Evolutionary conservation across 202 grass and related monocot species (phyloP).

Genomic region (Setaria viridis): DNA sequence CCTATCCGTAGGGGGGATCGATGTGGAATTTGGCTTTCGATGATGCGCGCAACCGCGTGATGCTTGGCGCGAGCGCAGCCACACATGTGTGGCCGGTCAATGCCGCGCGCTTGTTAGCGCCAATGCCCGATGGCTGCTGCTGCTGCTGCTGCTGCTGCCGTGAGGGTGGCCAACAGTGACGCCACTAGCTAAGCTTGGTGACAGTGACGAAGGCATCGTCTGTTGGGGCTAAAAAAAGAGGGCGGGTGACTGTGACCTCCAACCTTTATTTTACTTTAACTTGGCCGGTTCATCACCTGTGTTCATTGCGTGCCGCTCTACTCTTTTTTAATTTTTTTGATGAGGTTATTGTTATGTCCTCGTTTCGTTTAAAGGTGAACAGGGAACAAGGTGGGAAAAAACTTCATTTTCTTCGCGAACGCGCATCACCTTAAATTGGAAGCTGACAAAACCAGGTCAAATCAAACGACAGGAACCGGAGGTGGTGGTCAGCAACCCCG

Average conservation of each 20-base stretch:
- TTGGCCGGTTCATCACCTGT: neutral
- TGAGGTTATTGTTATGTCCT: too few species aligned
- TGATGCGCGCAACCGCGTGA: neutral
- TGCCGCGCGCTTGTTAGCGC: too few species aligned
- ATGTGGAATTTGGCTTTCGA: constrained; percentile 5
- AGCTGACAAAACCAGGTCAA: constrained; percentile 16
- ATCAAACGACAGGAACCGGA: neutral
- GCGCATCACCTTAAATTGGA: neutral
- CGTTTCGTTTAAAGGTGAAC: neutral
- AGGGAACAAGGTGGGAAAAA: neutral
- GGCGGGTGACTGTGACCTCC: neutral
- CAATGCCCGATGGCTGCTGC: neutral
- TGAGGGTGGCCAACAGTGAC: constrained; percentile 49
- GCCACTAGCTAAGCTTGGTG: constrained; percentile 26
- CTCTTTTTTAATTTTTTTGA: too few species aligned
- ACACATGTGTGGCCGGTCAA: constrained; percentile 24
- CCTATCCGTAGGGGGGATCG: neutral
- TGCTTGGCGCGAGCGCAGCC: constrained; percentile 30
- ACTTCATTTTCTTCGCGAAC: neutral
- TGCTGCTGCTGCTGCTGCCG: neutral
- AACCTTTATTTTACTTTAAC: neutral
- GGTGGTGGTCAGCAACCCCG: neutral
- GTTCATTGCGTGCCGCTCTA: neutral
- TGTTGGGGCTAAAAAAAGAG: constrained; percentile 1
- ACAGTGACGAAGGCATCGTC: constrained; percentile 20